phyloP scores from a whole-genome alignment of 148 eudicot species.

The Diospyros lotus region DNA sequence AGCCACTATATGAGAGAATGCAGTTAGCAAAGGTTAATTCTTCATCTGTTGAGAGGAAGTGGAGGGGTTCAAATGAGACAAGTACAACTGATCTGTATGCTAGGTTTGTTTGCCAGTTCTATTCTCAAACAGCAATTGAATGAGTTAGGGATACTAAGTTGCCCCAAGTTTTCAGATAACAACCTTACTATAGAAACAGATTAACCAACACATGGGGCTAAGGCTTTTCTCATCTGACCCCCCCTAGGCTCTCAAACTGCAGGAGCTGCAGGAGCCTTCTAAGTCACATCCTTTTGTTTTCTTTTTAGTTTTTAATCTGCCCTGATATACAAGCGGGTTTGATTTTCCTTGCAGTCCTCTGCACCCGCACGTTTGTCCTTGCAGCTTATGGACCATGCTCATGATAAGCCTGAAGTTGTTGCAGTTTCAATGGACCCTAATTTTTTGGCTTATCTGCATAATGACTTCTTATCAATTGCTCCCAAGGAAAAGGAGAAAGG shows the following conservation, averaged over 20 bases:
- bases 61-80: conserved; percentile 50
- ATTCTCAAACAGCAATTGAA: conserved; percentile 7
- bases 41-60: conserved; percentile 48
- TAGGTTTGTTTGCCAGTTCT: conserved; percentile 37
- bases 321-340: conserved; percentile 17
- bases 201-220: too few species aligned
- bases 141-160: conserved; percentile 7
- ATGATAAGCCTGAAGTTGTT: conserved; percentile 64
- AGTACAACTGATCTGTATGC: conserved; percentile 53
- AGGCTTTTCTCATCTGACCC: too few species aligned
- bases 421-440: conserved; percentile 59
- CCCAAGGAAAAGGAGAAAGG: conserved; percentile 48
- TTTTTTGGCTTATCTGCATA: conserved; percentile 57
- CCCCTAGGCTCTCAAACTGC: too few species aligned
- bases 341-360: conserved; percentile 40
- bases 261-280: too few species aligned
- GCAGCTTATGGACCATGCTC: conserved; percentile 63
- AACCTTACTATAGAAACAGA: too few species aligned
- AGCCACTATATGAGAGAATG: conserved; percentile 81
- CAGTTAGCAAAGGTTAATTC: conserved; percentile 66
- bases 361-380: conserved; percentile 58
- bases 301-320: neutral
- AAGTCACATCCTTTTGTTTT: neutral
- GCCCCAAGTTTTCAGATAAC: neutral
- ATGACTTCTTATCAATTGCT: conserved; percentile 46